Conservation (phyloP, 164 flowering plant species). For the Protea cynaroides region DNA sequence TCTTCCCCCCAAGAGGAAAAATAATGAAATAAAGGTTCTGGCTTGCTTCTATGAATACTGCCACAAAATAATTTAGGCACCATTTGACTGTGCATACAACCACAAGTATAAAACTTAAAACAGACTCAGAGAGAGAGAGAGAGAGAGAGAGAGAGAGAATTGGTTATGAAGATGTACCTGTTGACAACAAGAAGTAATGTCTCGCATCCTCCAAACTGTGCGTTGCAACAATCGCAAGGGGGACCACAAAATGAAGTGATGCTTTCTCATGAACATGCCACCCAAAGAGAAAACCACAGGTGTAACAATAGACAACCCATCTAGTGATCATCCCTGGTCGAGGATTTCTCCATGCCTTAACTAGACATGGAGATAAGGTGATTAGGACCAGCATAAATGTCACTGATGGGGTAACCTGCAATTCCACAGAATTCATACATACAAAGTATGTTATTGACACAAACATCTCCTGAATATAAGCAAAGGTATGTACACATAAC, state of each 20-base stretch:
- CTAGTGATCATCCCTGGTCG: constrained; percentile 55
- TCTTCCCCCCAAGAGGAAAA: too few species aligned
- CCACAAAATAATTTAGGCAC: too few species aligned
- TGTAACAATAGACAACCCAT: constrained; percentile 89
- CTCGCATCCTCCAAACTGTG: constrained; percentile 66
- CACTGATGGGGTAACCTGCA: constrained; percentile 73
- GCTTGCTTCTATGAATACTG: too few species aligned
- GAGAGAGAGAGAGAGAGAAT: too few species aligned
- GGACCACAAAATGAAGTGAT: constrained; percentile 90
- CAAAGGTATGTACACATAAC: too few species aligned
- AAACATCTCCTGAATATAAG: background rate
- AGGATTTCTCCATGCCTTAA: constrained; percentile 77
- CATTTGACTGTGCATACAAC: too few species aligned
- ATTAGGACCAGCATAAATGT: constrained; percentile 69
- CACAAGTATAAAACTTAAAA: background rate
- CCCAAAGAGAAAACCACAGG: constrained; percentile 90
- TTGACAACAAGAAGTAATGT: constrained; percentile 74
- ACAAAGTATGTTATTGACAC: background rate
- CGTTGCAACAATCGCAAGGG: constrained; percentile 65
- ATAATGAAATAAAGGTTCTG: too few species aligned
- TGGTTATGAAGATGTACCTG: constrained; percentile 39
- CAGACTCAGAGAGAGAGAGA: background rate
- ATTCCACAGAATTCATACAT: constrained; percentile 14
- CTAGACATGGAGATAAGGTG: constrained; percentile 70
- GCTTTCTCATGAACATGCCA: constrained; percentile 99